Evolutionary conservation across 805 yeast species (phyloP).

Genomic region (Lachancea sp.): DNA sequence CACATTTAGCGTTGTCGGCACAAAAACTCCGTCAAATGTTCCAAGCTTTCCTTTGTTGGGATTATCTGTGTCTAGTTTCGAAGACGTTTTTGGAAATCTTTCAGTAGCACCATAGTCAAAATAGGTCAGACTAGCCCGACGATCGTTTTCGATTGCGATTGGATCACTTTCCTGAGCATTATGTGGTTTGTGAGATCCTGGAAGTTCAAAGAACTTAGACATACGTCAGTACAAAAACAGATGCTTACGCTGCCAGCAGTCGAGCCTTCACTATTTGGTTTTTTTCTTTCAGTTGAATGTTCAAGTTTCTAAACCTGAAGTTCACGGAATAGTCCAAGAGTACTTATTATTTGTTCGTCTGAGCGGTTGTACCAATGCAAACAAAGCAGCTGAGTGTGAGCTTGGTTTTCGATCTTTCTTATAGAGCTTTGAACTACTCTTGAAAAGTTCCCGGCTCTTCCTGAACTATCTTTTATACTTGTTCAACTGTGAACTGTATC

Average conservation of each 20-base stretch:
- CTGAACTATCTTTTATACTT: too few relatives aligned
- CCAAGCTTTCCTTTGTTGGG: conserved; percentile 49
- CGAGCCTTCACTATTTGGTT: neutral
- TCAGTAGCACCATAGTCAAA: conserved; percentile 27
- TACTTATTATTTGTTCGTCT: too few relatives aligned
- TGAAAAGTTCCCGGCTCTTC: too few relatives aligned
- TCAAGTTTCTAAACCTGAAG: too few relatives aligned
- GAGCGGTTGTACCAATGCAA: too few relatives aligned
- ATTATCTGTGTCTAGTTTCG: conserved; percentile 29
- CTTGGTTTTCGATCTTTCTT: too few relatives aligned
- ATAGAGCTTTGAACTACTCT: too few relatives aligned
- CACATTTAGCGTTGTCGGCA: conserved; percentile 90
- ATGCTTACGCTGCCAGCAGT: neutral
- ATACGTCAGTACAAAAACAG: neutral
- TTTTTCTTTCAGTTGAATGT: neutral
- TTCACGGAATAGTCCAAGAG: too few relatives aligned
- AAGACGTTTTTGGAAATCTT: conserved; percentile 19
- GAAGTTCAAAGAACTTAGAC: conserved; percentile 29
- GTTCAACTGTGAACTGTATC: too few relatives aligned
- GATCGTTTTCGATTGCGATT: conserved; percentile 21
- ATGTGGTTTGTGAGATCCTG: conserved; percentile 31
- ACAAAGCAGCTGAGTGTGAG: too few relatives aligned
- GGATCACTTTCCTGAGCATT: conserved; percentile 15
- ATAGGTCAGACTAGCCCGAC: conserved; percentile 22
- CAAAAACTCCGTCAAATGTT: conserved; percentile 83